phyloP scores from a whole-genome alignment of 768 basidiomycete species.

The Suillus occidentalis region DNA sequence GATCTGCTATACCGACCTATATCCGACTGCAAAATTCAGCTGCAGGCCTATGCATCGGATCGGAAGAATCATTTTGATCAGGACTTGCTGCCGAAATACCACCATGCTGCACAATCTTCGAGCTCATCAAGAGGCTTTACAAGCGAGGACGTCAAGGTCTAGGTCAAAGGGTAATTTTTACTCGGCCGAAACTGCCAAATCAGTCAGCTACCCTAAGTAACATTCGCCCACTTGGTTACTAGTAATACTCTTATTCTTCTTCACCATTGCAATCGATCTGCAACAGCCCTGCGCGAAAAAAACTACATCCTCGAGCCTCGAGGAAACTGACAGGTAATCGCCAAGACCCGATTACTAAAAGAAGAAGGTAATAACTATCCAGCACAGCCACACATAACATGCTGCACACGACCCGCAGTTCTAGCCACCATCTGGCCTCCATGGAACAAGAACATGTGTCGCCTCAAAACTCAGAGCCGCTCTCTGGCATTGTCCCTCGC shows the following conservation, averaged over 20 bases:
- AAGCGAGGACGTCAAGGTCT: background rate
- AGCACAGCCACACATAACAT: slow-evolving; percentile 2
- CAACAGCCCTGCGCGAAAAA: too few species aligned
- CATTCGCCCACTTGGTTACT: too few species aligned
- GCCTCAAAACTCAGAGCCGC: slow-evolving; percentile 1
- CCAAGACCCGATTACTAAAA: background rate
- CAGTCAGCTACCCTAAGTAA: too few species aligned
- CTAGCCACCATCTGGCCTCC: background rate
- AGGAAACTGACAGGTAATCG: background rate
- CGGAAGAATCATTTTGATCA: background rate
- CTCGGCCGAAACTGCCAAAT: background rate
- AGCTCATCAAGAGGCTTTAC: background rate
- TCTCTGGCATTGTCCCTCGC: slow-evolving; percentile 9
- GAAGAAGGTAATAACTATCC: background rate
- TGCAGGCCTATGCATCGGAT: background rate
- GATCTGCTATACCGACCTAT: background rate
- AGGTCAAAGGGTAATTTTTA: background rate
- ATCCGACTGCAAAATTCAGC: background rate
- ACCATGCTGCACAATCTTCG: background rate
- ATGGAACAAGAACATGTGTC: slow-evolving; percentile 12
- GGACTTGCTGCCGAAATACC: background rate
- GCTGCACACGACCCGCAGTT: background rate
- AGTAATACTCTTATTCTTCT: too few species aligned
- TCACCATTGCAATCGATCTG: too few species aligned
- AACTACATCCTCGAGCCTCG: background rate